Evolutionary conservation across 495 filamentous ascomycete species (phyloP).

Genomic region (Podospora didyma): DNA sequence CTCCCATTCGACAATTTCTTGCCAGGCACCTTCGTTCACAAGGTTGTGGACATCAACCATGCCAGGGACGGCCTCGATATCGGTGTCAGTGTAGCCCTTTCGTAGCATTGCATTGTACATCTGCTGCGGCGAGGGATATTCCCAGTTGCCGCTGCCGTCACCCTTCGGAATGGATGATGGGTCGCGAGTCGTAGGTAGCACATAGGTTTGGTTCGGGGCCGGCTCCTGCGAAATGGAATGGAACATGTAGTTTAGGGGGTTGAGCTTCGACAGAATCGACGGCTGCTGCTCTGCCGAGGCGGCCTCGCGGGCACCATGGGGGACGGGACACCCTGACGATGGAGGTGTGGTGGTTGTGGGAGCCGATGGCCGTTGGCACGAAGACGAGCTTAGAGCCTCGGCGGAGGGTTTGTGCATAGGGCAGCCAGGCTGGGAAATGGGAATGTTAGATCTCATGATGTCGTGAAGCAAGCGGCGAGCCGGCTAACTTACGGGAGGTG

Average conservation of each 20-base stretch:
- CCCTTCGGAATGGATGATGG: conserved; percentile 82
- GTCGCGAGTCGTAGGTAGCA: conserved; percentile 74
- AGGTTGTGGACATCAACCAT: conserved; percentile 99
- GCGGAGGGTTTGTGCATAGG: conserved; percentile 76
- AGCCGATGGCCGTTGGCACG: conserved; percentile 20
- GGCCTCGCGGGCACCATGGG: conserved; percentile 30
- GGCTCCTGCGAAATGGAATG: conserved; percentile 72
- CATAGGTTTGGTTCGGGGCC: conserved; percentile 64
- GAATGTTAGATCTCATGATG: conserved; percentile 21
- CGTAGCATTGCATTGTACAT: conserved; percentile 98
- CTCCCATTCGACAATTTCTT: conserved; percentile 91
- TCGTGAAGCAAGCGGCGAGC: not conserved
- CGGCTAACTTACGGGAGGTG: conserved; percentile 62
- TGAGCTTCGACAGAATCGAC: conserved; percentile 65
- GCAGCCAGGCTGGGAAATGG: conserved; percentile 65
- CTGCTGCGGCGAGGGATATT: conserved; percentile 96
- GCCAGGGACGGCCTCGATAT: conserved; percentile 85
- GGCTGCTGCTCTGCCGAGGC: conserved; percentile 28
- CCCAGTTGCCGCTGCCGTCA: conserved; percentile 76
- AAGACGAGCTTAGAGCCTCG: conserved; percentile 37
- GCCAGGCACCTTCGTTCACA: conserved; percentile 95
- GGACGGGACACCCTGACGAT: conserved; percentile 46
- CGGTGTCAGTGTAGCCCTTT: conserved; percentile 93
- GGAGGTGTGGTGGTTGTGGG: conserved; percentile 38
- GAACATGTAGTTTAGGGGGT: conserved; percentile 98